Conservation (phyloP, 192 early-diverging fungal species). For the Neocallimastix lanati region DNA sequence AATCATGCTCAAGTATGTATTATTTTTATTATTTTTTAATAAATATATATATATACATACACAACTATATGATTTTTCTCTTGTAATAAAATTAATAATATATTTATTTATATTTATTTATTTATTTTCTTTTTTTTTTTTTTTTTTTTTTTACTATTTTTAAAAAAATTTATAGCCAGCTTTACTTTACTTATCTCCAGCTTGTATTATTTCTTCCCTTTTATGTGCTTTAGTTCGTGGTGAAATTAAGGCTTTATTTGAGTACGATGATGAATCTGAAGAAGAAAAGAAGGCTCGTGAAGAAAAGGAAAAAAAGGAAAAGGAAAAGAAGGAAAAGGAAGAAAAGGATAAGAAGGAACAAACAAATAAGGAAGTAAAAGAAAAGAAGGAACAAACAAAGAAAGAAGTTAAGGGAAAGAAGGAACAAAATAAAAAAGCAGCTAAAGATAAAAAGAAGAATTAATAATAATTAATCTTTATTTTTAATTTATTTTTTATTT, state of each 20-base stretch:
- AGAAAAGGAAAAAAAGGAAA: conserved; percentile 19
- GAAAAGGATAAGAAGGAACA: conserved; percentile 6
- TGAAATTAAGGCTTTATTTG: conserved; percentile 45
- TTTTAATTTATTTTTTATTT: too few species aligned
- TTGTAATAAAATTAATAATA: too few species aligned
- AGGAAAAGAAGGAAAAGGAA: conserved; percentile 9
- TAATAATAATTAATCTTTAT: too few species aligned
- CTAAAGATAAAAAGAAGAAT: not conserved
- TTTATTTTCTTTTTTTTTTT: too few species aligned
- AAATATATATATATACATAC: too few species aligned
- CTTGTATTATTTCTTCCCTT: conserved; percentile 75
- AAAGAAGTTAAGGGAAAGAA: too few species aligned
- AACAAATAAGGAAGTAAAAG: not conserved
- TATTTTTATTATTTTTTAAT: too few species aligned
- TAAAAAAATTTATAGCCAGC: conserved; percentile 51
- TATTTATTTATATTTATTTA: too few species aligned
- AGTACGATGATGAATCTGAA: conserved; percentile 37
- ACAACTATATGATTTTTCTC: too few species aligned
- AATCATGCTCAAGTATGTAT: conserved; percentile 63
- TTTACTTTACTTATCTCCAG: conserved; percentile 86
- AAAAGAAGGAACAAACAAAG: conserved; percentile 2
- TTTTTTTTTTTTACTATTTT: too few species aligned
- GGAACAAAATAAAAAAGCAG: not conserved
- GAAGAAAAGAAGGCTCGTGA: conserved; percentile 23
- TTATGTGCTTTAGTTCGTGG: conserved; percentile 35